Evolutionary conservation across 805 yeast genomes (phyloP), one percentile per base, ranked within the genome.

Genomic region (Pichia nanzhaoensis): DNA sequence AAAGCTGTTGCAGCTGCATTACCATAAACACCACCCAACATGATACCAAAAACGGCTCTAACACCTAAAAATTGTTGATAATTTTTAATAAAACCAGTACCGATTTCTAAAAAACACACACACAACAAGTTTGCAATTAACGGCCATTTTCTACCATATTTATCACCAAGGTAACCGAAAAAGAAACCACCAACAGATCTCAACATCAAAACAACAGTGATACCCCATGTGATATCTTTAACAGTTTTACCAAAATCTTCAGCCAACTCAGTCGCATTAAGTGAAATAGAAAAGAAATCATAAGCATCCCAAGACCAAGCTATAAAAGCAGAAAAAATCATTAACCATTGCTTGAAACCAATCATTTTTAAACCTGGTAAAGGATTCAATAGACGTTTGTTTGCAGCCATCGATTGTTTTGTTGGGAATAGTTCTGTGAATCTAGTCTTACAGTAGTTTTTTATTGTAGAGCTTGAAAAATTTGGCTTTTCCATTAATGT

Each of bases 221-320:
- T 76, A 45, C 81, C 81, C 85, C 82, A 80, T 4, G 83, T 74
- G 42, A 80, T 67, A 45, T 73, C 75, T 47, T 68, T 76, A 37
- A 74, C 76, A 16, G 69, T 48, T 18, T 59, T 66, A 33, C 65
- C 68, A 34, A 80, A 68, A 44, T 66, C 66, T 6, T 56, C 42
- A 14, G 84, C 82, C 46, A 80, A 64, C 13, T 55, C 60, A 0
- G 71, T 33, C 7, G 73, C 76, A 54, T 77, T 76, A 32, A 78
- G 60, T 7, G 81, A 74, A 13, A 77, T 77, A 10, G 76, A 67
- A 52, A 80, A 80, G 57, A 75, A 80, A 60, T 79, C 85, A 55
- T 78, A 71, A 3, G 84, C 79, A 63, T 78, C 85, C 75, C 79
- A 75, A 3, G 82, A 68, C 85, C 85, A 80, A 18, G 76, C 78